phyloP scores from a whole-genome alignment of 441 rosid species.

The Euphorbia schlechtendalii region DNA sequence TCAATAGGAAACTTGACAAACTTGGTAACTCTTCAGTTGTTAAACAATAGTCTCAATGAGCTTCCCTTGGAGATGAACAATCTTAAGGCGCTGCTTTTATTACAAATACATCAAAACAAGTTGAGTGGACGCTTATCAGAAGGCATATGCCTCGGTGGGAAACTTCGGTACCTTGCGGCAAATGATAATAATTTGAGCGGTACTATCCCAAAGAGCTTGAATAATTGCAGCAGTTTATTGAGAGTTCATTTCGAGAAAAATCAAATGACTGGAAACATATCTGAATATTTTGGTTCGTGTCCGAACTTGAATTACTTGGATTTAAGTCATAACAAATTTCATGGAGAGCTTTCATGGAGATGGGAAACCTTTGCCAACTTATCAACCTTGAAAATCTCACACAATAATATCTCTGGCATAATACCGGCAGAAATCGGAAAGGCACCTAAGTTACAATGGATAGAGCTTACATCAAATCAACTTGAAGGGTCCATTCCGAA shows the following conservation, averaged over 20 bases:
- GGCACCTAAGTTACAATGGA: background rate
- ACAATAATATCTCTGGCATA: background rate
- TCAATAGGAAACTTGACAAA: background rate
- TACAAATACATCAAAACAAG: too few species aligned
- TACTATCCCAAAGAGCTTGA: too few species aligned
- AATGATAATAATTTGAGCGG: background rate
- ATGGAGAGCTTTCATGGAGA: too few species aligned
- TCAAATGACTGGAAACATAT: too few species aligned
- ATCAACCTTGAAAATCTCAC: background rate
- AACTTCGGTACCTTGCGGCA: background rate
- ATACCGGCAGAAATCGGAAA: background rate
- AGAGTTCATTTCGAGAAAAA: background rate
- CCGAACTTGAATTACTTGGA: too few species aligned
- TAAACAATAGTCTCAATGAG: too few species aligned
- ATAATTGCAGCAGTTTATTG: background rate
- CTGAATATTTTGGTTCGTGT: too few species aligned
- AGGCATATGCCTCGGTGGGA: background rate
- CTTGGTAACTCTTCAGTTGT: background rate
- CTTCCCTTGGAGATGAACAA: too few species aligned
- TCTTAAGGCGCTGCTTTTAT: too few species aligned
- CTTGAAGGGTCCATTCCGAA: background rate
- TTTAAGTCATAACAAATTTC: too few species aligned
- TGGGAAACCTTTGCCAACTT: too few species aligned
- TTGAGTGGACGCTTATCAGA: background rate
- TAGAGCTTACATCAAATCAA: too few species aligned